These are phyloP conservation scores for Boletus pseudo-olivaceus DNA, from an alignment of 768 basidiomycete species.

Conservation along the genomic window DNA sequence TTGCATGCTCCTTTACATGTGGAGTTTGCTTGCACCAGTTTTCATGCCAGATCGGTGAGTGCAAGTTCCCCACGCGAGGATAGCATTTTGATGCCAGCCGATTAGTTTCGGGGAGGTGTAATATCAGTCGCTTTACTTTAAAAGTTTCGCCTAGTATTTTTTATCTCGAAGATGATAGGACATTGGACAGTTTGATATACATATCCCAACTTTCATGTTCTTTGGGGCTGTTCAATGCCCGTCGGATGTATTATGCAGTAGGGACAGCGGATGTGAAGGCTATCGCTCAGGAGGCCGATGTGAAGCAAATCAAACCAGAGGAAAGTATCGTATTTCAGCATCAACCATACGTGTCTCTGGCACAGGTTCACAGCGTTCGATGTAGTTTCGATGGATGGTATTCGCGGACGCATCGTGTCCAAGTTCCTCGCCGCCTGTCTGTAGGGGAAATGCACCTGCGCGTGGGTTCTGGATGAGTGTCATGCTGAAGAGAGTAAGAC, in stretches of 20 bases:
- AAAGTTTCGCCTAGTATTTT: constrained; percentile 1
- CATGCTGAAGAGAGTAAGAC: background rate
- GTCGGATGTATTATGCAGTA: background rate
- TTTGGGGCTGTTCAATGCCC: background rate
- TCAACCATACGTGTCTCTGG: background rate
- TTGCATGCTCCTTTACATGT: constrained; percentile 79
- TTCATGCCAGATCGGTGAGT: constrained; percentile 86
- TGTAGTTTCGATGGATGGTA: background rate
- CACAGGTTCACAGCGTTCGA: background rate
- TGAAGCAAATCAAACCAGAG: background rate
- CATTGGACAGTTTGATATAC: background rate
- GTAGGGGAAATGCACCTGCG: background rate
- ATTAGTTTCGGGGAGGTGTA: constrained; percentile 27
- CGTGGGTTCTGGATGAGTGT: background rate
- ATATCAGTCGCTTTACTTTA: background rate
- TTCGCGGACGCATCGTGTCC: background rate
- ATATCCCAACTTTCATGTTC: background rate
- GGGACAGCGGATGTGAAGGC: background rate
- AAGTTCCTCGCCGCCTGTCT: too few relatives aligned
- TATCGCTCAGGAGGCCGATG: background rate
- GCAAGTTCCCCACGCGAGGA: background rate
- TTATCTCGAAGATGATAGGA: background rate
- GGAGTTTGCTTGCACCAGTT: constrained; percentile 87
- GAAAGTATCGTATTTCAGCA: background rate
- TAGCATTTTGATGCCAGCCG: background rate